Base-by-base conservation (phyloP, 2,329 filamentous ascomycete species). In the Pseudopyricularia cyperi region DNA sequence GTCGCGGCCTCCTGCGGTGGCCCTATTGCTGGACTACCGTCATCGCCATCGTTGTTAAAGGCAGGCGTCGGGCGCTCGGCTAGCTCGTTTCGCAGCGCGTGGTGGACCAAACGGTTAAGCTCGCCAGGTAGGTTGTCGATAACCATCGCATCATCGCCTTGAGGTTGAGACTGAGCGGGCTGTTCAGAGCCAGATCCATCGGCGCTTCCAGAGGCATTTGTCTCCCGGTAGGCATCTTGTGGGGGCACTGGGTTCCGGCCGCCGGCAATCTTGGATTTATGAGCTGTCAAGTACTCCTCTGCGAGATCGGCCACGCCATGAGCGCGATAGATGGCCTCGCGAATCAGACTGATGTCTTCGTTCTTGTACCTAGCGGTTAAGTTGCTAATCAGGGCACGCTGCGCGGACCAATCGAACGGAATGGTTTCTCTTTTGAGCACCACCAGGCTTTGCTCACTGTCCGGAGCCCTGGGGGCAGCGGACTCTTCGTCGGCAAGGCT, bases 311-410 rank as follows among this genome's bases (percentile, higher is more conserved):
- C 60, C 51, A 77, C 76, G 52, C 88, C 87, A 60, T 88, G 85
- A 60, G 87, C 87, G 52, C 91, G 82, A 64, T 88, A 96, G 0
- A 93, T 70, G 30, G 87, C 89, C 66, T 97, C 91, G 32, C 78
- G 75, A 7, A 78, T 84, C 51, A 96, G 71, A 12, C 80, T 77
- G 44, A 76, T 70, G 19, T 81, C 72, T 54, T 71, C 79, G 1
- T 73, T 74, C 34, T 37, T 50, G 34, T 39, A n/a, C 7, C 62
- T 50, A 7, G 51, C 54, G 37, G 51, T 48, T 28, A 66, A 61
- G 14, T 72, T 58, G 9, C 55, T 22, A 58, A 47, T 46, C 65
- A 66, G 1, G 61, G 62, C 37, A 12, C 11, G 60, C 60, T 42
- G 17, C 22, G 37, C 17, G 14, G 37, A 12, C 77, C 77, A 80